phyloP scores from a whole-genome alignment of 139 green algal genomes.

The Auxenochlorella protothecoides region DNA sequence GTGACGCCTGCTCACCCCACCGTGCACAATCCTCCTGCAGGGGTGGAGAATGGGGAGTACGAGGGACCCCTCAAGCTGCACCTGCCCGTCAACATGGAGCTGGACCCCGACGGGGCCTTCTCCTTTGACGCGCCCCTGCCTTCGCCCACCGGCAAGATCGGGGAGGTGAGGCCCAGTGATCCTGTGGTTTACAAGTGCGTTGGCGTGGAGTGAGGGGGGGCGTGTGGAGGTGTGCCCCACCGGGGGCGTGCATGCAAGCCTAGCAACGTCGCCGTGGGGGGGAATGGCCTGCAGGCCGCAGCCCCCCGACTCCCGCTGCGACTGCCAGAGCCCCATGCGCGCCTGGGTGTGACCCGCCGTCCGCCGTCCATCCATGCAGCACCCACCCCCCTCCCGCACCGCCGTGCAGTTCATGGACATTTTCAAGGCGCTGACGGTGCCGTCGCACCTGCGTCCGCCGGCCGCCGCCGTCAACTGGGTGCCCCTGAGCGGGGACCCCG shows the following conservation, averaged over 20 bases:
- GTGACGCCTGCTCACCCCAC: neutral
- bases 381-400: neutral
- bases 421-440: slow-evolving; percentile 38
- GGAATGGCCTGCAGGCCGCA: no score
- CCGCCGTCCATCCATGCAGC: neutral
- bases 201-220: no score
- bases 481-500: slow-evolving; percentile 25
- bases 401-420: slow-evolving; percentile 35
- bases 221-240: no score
- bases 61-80: slow-evolving; percentile 50
- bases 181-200: no score
- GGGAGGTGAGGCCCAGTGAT: neutral
- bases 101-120: slow-evolving; percentile 40
- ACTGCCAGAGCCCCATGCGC: no score
- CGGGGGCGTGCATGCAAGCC: neutral
- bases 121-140: slow-evolving; percentile 45
- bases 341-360: no score
- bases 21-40: neutral
- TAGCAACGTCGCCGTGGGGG: neutral
- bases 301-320: no score
- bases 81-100: slow-evolving; percentile 32
- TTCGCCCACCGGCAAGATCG: slow-evolving; percentile 19
- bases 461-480: slow-evolving; percentile 24
- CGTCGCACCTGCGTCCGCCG: slow-evolving; percentile 40
- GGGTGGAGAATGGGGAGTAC: slow-evolving; percentile 50